Base-by-base conservation (phyloP, 441 rosid genomes). In the Populus hybrid region DNA sequence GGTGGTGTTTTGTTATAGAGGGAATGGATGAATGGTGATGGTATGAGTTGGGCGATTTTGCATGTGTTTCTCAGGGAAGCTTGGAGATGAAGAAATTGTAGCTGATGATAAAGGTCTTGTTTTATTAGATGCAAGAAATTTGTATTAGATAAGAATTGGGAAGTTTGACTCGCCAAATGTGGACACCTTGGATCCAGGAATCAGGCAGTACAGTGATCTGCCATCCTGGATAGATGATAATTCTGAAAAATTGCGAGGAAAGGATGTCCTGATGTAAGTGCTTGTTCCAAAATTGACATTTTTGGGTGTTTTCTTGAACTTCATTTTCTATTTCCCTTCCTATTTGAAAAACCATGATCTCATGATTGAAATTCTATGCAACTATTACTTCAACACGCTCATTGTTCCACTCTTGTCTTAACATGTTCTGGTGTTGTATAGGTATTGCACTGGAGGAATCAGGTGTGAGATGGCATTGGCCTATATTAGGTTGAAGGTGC, bases 381-480 rank as follows among this genome's bases (percentile, higher is more conserved):
- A 3, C 8, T 30, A 5, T 30, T 69, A 50, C 70, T 28, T n/a
- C 9, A 9, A 68, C 28, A 46, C 32, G 24, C 35, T 34, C 40
- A 5, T 8, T 26, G 66, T 11, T 67, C 20, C 75, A 14, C 66
- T 35, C 71, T 71, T 18, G 1, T n/a, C 24, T 40, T 70, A 21
- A 30, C 65, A 59, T 69, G 46, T 72, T 81, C 18, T 69, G 36
- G 36, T 38, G 7, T 42, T 65, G 71, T 84, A 59, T 75, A 92
- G 99, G 99, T 95, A 93, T 83, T 95, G 99, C 84, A 93, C 98
- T 26, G 98, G 97, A 34, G 99, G 99, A 75, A 95, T 95, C 81
- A 87, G 99, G 81, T 95, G 99, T 87, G 99, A 93, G 90, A 90
- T 93, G 95, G 99, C 97, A 38, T 95, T 97, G 14, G 97, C 99